Evolutionary conservation across 2,329 filamentous ascomycete genomes (phyloP).

Genomic region (Phyllosticta citribraziliensis): DNA sequence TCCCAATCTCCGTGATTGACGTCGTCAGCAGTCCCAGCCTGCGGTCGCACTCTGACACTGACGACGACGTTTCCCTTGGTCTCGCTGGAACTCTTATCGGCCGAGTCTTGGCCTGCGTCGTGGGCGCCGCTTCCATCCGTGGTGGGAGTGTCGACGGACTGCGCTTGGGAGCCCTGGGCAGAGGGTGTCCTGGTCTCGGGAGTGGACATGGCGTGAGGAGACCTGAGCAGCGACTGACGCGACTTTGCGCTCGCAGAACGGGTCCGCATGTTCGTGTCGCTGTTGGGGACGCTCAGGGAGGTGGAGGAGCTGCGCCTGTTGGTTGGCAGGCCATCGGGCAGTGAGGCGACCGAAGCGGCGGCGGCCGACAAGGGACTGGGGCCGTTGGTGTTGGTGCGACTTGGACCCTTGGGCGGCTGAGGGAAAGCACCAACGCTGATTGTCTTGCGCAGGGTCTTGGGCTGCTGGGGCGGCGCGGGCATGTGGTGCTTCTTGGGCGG

Average conservation of each 20-base stretch:
- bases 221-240: slow-evolving; percentile 33
- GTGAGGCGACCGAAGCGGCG: slow-evolving; percentile 33
- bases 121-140: slow-evolving; percentile 3
- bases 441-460: slow-evolving; percentile 68
- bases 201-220: slow-evolving; percentile 70
- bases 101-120: not conserved
- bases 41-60: slow-evolving; percentile 86
- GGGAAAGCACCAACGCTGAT: slow-evolving; percentile 93
- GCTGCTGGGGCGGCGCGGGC: slow-evolving; percentile 16
- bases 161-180: slow-evolving; percentile 84
- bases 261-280: slow-evolving; percentile 26
- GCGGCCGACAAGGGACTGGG: slow-evolving; percentile 43
- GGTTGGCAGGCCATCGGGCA: slow-evolving; percentile 23
- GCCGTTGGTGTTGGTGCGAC: slow-evolving; percentile 46
- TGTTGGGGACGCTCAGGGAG: slow-evolving; percentile 19
- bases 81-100: slow-evolving; percentile 42
- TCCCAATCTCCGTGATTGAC: slow-evolving; percentile 77
- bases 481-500: slow-evolving; percentile 16
- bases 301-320: slow-evolving; percentile 22
- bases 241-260: slow-evolving; percentile 12
- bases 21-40: slow-evolving; percentile 55
- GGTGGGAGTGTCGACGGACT: slow-evolving; percentile 35
- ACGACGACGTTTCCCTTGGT: slow-evolving; percentile 92
- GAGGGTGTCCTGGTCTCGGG: slow-evolving; percentile 89
- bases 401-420: slow-evolving; percentile 65